Conservation (phyloP, 495 filamentous ascomycete species). For the Wilcoxina mikolae region DNA sequence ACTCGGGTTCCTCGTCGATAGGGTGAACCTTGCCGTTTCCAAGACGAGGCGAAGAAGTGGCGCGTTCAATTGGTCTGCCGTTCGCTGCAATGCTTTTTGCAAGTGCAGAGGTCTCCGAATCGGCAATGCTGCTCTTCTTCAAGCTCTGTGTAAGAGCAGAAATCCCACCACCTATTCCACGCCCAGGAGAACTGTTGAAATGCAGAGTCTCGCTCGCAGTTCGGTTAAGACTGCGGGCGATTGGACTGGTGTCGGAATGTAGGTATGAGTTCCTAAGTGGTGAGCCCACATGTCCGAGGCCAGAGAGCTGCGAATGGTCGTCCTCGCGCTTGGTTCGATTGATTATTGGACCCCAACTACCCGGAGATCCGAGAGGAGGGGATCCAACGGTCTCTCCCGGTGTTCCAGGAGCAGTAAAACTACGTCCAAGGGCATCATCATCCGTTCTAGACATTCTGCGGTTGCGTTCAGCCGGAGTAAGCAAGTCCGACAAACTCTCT, state of each 20-base stretch:
- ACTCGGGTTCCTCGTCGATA: conserved; percentile 28
- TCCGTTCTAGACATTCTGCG: conserved; percentile 64
- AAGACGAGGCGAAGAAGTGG: conserved; percentile 29
- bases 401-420: conserved; percentile 46
- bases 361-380: conserved; percentile 54
- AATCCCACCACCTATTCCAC: conserved; percentile 34
- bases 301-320: conserved; percentile 43
- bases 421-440: conserved; percentile 42
- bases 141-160: conserved; percentile 33
- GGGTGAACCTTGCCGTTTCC: conserved; percentile 26
- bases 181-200: conserved; percentile 51
- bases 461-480: conserved; percentile 80
- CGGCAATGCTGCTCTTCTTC: conserved; percentile 32
- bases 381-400: conserved; percentile 35
- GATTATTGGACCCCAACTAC: conserved; percentile 76
- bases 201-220: conserved; percentile 41
- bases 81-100: conserved; percentile 18
- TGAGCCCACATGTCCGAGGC: conserved; percentile 80
- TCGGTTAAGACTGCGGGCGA: conserved; percentile 43
- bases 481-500: conserved; percentile 69
- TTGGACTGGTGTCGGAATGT: conserved; percentile 47
- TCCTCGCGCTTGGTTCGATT: conserved; percentile 63
- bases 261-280: conserved; percentile 77
- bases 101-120: conserved; percentile 9
- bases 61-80: conserved; percentile 25